phyloP scores from a whole-genome alignment of 2,329 filamentous ascomycete genomes.

The Immersiporthe knoxdaviesiana region DNA sequence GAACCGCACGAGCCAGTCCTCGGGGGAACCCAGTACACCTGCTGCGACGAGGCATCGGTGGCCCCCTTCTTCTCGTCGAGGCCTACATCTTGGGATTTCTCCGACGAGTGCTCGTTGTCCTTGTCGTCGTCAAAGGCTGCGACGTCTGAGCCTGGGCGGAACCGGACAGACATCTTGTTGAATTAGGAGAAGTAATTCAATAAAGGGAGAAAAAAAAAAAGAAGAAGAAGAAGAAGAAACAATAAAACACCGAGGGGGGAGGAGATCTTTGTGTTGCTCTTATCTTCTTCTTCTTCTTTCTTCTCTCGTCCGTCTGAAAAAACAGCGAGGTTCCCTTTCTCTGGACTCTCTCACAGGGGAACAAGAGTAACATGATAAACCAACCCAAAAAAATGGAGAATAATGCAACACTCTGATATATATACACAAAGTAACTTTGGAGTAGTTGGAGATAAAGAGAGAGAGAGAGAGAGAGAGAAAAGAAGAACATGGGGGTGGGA shows the following conservation, averaged over 20 bases:
- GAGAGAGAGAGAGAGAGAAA: no score
- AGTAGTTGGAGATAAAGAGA: no score
- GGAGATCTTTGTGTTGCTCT: background rate
- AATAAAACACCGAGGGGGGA: no score
- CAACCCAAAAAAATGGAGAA: background rate
- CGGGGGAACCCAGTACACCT: constrained; percentile 17
- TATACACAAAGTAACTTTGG: background rate
- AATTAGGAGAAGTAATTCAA: background rate
- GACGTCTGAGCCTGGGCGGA: constrained; percentile 8
- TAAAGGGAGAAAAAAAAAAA: background rate
- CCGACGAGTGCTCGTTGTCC: constrained; percentile 6
- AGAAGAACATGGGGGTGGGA: no score
- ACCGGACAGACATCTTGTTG: background rate
- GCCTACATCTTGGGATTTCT: constrained; percentile 7
- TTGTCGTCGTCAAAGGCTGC: constrained; percentile 1
- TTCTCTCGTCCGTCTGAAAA: background rate
- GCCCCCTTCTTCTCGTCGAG: constrained; percentile 26
- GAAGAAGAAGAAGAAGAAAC: background rate
- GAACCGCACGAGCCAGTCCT: constrained; percentile 22
- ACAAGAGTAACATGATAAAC: background rate
- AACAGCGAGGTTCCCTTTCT: background rate
- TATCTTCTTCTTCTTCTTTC: background rate
- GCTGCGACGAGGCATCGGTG: background rate
- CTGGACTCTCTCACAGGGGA: background rate
- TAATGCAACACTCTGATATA: background rate